Conservation (phyloP, 805 yeast species). For the Zygotorulaspora danielsina region DNA sequence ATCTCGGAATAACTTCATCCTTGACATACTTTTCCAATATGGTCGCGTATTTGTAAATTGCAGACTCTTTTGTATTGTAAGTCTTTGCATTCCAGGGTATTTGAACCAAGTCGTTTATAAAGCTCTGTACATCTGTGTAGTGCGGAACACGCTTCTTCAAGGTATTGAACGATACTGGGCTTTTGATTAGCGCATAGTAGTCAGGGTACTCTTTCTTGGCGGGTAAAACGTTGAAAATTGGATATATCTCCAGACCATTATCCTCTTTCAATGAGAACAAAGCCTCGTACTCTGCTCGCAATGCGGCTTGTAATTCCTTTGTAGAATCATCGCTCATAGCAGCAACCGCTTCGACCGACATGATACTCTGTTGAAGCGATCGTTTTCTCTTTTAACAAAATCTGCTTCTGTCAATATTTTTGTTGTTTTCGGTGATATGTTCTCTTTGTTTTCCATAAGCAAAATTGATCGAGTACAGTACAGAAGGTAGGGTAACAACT, state of each 20-base stretch:
- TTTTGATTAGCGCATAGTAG: slow-evolving; percentile 71
- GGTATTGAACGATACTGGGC: slow-evolving; percentile 78
- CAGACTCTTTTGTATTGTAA: slow-evolving; percentile 68
- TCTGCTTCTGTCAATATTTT: too few species aligned
- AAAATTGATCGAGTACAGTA: too few species aligned
- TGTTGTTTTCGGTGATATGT: too few species aligned
- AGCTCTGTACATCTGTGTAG: slow-evolving; percentile 62
- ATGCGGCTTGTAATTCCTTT: slow-evolving; percentile 8
- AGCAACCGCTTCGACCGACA: not conserved
- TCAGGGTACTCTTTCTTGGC: slow-evolving; percentile 62
- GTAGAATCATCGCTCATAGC: slow-evolving; percentile 8
- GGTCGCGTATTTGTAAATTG: slow-evolving; percentile 63
- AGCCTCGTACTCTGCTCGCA: slow-evolving; percentile 22
- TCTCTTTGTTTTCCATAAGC: too few species aligned
- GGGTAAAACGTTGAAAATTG: slow-evolving; percentile 48
- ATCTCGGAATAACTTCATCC: slow-evolving; percentile 36
- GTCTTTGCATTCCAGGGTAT: slow-evolving; percentile 87
- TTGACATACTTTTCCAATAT: slow-evolving; percentile 42
- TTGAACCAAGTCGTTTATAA: slow-evolving; percentile 73
- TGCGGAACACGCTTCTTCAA: slow-evolving; percentile 56
- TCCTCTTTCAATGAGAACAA: slow-evolving; percentile 28
- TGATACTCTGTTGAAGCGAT: not conserved
- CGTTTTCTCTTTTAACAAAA: not conserved
- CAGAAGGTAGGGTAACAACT: too few species aligned
- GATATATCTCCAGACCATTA: slow-evolving; percentile 28